These are phyloP conservation scores for Podosphaera xanthii DNA, from an alignment of 2,329 filamentous ascomycete genomes.

Conservation along the genomic window DNA sequence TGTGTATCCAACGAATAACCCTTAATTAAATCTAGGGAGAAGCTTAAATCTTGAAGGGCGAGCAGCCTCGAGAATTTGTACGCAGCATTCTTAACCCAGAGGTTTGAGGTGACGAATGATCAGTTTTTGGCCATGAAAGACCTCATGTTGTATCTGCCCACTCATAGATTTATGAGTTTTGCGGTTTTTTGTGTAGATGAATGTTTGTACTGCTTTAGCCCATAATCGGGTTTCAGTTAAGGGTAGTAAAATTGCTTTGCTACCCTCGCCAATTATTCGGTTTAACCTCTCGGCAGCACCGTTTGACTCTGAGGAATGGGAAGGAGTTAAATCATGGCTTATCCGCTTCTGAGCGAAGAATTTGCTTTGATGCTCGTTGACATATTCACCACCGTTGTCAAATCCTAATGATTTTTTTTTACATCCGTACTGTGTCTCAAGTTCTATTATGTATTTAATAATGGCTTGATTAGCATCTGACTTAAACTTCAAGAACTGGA, in stretches of 20 bases:
- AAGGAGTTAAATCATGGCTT: background rate
- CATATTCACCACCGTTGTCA: background rate
- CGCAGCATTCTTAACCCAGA: background rate
- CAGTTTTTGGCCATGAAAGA: background rate
- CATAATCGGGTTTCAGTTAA: background rate
- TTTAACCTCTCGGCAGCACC: background rate
- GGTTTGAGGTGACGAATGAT: background rate
- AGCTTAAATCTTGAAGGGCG: background rate
- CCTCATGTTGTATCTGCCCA: background rate
- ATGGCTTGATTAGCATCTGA: background rate
- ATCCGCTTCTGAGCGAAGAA: background rate
- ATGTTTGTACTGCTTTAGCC: slow-evolving; percentile 1
- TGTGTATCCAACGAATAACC: background rate
- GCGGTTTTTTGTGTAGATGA: background rate
- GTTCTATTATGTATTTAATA: background rate
- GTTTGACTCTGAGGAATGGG: background rate
- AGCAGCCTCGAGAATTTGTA: background rate
- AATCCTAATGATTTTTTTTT: background rate
- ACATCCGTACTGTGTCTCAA: background rate
- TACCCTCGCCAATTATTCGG: background rate
- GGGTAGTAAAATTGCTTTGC: background rate
- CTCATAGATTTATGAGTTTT: background rate
- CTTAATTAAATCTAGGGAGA: background rate
- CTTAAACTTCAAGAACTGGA: background rate
- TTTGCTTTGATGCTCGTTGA: background rate